Base-by-base conservation (phyloP, 179 eudicot species). In the Vitellaria paradoxa region DNA sequence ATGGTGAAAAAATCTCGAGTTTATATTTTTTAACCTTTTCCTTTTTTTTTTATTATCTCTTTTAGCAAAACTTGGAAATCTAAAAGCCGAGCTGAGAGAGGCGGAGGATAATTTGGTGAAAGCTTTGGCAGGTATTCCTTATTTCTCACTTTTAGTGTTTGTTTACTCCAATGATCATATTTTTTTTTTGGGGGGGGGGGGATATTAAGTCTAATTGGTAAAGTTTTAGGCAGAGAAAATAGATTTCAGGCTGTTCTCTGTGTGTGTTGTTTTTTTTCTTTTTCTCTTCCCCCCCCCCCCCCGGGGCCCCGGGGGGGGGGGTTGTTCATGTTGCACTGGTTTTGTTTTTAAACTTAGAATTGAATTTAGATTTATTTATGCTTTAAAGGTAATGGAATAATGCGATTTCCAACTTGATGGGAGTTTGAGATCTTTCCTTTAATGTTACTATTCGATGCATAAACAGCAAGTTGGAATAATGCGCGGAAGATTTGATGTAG, bases 21-120 rank as follows among this genome's bases (percentile, higher is more conserved):
- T 30, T 73, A 45, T 20, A n/a, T n/a, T n/a, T n/a, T n/a, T n/a
- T n/a, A n/a, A n/a, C n/a, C n/a, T n/a, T n/a, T n/a, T n/a, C n/a
- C 10, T 52, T 1, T 21, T 52, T 8, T 69, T 64, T 76, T 57
- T 11, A 23, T 42, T 60, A 52, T 14, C 20, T 45, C 18, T 72
- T 81, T 73, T 83, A 94, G 98, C 26, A 11, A 89, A 86, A 72
- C 72, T 91, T 72, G 89, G 89, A 69, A 81, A 87, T 82, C 87
- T 94, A 63, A 94, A 94, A 85, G 85, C 89, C 53, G 89, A 89
- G 82, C 77, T 92, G 67, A 84, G 94, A 79, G 90, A 87, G 63
- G 86, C 81, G 30, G 96, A 92, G 78, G 98, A 86, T 84, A 86
- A 86, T 70, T 77, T 92, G 80, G 94, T 92, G 79, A 88, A 87